Evolutionary conservation across 352 stramenopile genomes (phyloP).

Genomic region (Globisporangium cystogenes): DNA sequence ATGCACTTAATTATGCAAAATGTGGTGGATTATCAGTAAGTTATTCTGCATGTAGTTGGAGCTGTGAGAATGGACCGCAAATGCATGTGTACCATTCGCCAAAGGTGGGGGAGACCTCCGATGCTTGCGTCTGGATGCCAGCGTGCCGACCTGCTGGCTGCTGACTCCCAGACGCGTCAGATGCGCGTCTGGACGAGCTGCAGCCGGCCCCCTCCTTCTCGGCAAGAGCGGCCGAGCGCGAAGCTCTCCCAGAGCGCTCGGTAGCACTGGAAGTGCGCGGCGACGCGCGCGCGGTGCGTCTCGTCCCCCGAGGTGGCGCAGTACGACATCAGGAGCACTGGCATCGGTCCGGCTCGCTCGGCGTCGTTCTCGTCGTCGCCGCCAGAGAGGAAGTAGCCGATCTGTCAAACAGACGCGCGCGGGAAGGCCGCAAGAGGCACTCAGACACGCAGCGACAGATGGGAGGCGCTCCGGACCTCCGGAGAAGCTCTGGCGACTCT

Average conservation of each 20-base stretch:
- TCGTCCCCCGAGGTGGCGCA: slow-evolving; percentile 24
- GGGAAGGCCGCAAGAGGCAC: background rate
- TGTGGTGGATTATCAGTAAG: no score
- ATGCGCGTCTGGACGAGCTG: background rate
- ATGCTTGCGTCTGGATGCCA: no score
- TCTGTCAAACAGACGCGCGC: background rate
- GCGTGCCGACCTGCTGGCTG: no score
- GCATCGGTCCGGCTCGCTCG: background rate
- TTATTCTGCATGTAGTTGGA: no score
- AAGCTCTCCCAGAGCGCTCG: slow-evolving; percentile 7
- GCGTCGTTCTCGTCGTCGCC: background rate
- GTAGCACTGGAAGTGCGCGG: slow-evolving; percentile 47
- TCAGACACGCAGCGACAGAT: background rate
- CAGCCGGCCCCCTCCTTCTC: no score
- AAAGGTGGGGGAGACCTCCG: no score
- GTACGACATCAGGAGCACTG: slow-evolving; percentile 55
- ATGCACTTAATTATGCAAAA: no score
- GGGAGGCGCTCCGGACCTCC: background rate
- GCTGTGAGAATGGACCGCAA: no score
- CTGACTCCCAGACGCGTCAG: background rate
- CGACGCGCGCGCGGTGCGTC: slow-evolving; percentile 11
- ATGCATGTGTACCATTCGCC: no score
- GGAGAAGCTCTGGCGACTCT: no score
- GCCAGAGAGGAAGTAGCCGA: slow-evolving; percentile 2
- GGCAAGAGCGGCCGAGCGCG: no score